phyloP scores from a whole-genome alignment of 2,329 filamentous ascomycete genomes.

The Fusarium kyushuense region DNA sequence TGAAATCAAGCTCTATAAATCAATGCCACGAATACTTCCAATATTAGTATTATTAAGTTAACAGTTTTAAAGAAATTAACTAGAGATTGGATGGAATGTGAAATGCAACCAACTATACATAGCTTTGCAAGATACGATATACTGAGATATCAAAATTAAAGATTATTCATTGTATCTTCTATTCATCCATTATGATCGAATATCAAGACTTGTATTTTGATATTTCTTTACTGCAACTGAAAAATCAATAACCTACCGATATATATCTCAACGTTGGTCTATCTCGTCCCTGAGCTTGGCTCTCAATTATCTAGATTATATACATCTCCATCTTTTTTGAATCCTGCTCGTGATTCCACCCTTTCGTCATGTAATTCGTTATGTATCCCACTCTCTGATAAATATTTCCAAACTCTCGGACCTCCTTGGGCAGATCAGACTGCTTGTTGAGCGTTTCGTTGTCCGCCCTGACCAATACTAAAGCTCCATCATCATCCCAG shows the following conservation, averaged over 20 bases:
- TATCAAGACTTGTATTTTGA: neutral
- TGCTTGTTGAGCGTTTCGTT: conserved; percentile 17
- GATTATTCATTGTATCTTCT: neutral
- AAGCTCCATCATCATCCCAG: conserved; percentile 36
- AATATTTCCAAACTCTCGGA: conserved; percentile 26
- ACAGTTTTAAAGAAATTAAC: neutral
- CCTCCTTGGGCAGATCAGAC: conserved; percentile 9
- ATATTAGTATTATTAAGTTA: neutral
- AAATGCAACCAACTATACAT: neutral
- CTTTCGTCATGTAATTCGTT: conserved; percentile 27
- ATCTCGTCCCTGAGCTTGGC: neutral
- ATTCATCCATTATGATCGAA: neutral
- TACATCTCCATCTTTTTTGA: conserved; percentile 28
- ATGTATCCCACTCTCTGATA: conserved; percentile 39
- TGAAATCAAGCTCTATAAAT: neutral
- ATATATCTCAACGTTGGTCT: no score
- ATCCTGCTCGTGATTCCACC: conserved; percentile 31
- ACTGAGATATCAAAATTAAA: neutral
- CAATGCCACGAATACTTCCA: neutral
- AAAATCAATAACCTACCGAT: no score
- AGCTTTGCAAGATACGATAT: neutral
- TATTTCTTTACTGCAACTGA: no score
- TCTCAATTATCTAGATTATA: conserved; percentile 20
- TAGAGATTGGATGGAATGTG: neutral
- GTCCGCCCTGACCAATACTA: conserved; percentile 32